Base-by-base conservation (phyloP, 768 basidiomycete species). In the Rhodotorula toruloides region DNA sequence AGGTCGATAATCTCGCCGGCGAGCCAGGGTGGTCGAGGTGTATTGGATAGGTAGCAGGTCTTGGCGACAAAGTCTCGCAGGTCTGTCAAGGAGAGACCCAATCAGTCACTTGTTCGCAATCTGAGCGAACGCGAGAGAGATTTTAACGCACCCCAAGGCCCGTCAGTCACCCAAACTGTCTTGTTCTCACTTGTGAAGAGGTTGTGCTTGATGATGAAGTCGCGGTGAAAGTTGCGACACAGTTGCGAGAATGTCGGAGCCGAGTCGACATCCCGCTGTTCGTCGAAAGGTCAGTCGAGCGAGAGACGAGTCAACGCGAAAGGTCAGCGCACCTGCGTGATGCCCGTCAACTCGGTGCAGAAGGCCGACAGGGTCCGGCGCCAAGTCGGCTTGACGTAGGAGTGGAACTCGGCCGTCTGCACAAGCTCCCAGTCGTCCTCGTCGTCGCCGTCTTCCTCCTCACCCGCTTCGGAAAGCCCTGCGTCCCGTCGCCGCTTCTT, bases 381-480 rank as follows among this genome's bases (percentile, higher is more conserved):
- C 90, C 91, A 97, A 11, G 85, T 87, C 12, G 94, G 94, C 74
- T 81, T 73, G 81, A 97, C 91, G 77, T 89, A 94, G 70, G 84
- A 86, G 67, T 88, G 86, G 79, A 92, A 98, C 76, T 90, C 89
- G 70, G 85, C 87, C 27, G 87, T 81, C 44, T 87, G 79, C 74
- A 86, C 84, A 31, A 97, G 80, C 48, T 80, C 79, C 54, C 55
- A 58, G 54, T 83, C 83, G 56, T 82, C 81, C 25, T 76, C 63
- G 40, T 81, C 79, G 71, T 80, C 84, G 74, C 89, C 84, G 73
- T 79, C 82, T 2, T 62, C 50, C 14, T 44, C 39, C 2, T n/a
- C 25, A 1, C 49, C 57, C 1, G 29, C 50, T 12, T 63, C 58
- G 29, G 47, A 40, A 17, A 12, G 31, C 14, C 17, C 17, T 43